phyloP scores from a whole-genome alignment of 176 grass and related monocot genomes.

The Puccinellia tenuiflora region DNA sequence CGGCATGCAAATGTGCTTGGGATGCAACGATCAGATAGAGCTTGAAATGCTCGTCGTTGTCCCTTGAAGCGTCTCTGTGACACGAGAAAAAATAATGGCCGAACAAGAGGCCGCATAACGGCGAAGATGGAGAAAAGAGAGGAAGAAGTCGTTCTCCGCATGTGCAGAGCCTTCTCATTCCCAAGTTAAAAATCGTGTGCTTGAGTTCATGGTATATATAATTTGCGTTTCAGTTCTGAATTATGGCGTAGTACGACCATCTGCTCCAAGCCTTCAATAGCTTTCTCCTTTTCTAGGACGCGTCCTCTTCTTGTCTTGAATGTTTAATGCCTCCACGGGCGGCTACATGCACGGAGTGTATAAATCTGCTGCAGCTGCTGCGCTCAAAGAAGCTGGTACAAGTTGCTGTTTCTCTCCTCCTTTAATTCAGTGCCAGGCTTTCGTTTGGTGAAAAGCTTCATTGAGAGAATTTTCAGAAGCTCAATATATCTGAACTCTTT shows the following conservation, averaged over 20 bases:
- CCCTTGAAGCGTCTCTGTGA: neutral
- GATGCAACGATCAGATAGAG: neutral
- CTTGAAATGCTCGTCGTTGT: neutral
- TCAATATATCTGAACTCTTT: neutral
- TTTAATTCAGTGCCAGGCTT: neutral
- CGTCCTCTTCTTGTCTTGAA: conserved; percentile 7
- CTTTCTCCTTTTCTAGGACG: neutral
- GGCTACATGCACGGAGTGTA: conserved; percentile 17
- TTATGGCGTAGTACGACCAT: neutral
- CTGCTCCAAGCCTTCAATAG: too few species aligned
- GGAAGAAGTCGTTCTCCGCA: neutral
- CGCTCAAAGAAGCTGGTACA: conserved; percentile 4
- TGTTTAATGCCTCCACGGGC: conserved; percentile 25
- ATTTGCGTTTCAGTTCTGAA: neutral
- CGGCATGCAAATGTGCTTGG: conserved; percentile 10
- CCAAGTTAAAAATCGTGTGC: neutral
- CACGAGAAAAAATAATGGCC: neutral
- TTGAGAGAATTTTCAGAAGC: neutral
- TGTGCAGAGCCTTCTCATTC: neutral
- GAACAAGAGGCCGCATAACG: neutral
- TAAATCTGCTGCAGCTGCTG: conserved; percentile 24
- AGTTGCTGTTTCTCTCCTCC: conserved; percentile 9
- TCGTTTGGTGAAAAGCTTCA: neutral
- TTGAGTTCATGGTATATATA: neutral
- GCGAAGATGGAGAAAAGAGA: neutral